Evolutionary conservation across 2,329 filamentous ascomycete genomes (phyloP).

Genomic region (Botryotinia globosa): DNA sequence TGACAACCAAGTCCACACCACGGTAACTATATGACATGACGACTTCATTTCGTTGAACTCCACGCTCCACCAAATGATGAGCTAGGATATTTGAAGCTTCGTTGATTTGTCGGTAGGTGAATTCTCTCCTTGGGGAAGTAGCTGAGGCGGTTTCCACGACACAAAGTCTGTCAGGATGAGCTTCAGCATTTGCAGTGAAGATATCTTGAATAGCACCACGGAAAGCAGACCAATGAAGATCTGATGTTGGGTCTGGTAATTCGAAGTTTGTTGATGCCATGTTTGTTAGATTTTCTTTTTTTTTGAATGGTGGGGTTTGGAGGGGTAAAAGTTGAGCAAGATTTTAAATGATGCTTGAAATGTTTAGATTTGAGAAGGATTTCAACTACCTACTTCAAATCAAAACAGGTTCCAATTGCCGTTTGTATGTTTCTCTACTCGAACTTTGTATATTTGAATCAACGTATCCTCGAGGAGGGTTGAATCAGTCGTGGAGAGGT

Average conservation of each 20-base stretch:
- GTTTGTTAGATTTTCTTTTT: slow-evolving; percentile 6
- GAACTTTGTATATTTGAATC: background rate
- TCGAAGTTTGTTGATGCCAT: slow-evolving; percentile 27
- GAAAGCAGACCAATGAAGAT: slow-evolving; percentile 59
- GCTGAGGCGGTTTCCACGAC: slow-evolving; percentile 62
- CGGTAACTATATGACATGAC: slow-evolving; percentile 91
- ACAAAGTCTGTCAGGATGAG: slow-evolving; percentile 63
- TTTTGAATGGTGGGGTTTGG: slow-evolving; percentile 11
- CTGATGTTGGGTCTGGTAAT: slow-evolving; percentile 54
- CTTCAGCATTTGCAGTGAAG: slow-evolving; percentile 56
- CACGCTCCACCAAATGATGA: slow-evolving; percentile 71
- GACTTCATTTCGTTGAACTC: slow-evolving; percentile 76
- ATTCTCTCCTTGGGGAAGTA: slow-evolving; percentile 57
- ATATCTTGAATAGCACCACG: slow-evolving; percentile 59
- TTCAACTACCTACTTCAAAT: slow-evolving; percentile 18
- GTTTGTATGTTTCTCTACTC: background rate
- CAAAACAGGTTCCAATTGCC: slow-evolving; percentile 1
- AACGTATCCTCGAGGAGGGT: background rate
- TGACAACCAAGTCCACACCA: slow-evolving; percentile 72
- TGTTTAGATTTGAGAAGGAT: slow-evolving; percentile 10
- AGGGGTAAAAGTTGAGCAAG: slow-evolving; percentile 15
- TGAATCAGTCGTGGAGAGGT: too few species aligned
- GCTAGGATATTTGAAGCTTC: slow-evolving; percentile 79
- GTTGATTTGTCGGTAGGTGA: slow-evolving; percentile 83
- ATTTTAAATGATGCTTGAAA: slow-evolving; percentile 7